Evolutionary conservation across 768 basidiomycete genomes (phyloP).

Genomic region (Calocera cornea): DNA sequence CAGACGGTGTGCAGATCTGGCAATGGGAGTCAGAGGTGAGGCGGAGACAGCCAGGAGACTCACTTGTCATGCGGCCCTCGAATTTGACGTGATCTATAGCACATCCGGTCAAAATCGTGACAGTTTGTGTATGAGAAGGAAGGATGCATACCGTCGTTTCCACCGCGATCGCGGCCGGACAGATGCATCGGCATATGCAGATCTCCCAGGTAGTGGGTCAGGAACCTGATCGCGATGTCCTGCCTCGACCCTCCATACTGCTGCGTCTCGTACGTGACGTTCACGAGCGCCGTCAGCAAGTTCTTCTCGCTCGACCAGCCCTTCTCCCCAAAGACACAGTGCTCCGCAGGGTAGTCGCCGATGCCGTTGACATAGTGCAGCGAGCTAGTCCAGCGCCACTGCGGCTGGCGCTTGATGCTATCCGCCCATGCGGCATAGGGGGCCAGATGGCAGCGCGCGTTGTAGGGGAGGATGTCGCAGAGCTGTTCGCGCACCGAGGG

Average conservation of each 20-base stretch:
- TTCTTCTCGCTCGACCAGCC: conserved; percentile 51
- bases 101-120: background rate
- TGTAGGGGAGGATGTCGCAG: conserved; percentile 48
- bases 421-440: conserved; percentile 86
- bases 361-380: conserved; percentile 64
- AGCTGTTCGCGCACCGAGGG: conserved; percentile 43
- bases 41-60: conserved; percentile 19
- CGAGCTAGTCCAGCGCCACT: conserved; percentile 48
- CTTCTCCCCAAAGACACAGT: conserved; percentile 57
- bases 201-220: conserved; percentile 88
- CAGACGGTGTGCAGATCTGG: conserved; percentile 75
- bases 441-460: conserved; percentile 61
- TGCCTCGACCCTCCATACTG: conserved; percentile 34
- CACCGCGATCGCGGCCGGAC: conserved; percentile 74
- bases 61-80: conserved; percentile 57
- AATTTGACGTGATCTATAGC: conserved; percentile 48
- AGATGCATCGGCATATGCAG: conserved; percentile 90
- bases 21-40: conserved; percentile 2
- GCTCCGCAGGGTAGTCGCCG: conserved; percentile 62
- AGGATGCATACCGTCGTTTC: conserved; percentile 44
- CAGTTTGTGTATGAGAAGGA: conserved; percentile 12
- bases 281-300: conserved; percentile 58
- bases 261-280: conserved; percentile 57
- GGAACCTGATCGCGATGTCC: conserved; percentile 77
- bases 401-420: conserved; percentile 32